Conservation (phyloP, 2,329 filamentous ascomycete genomes). For the Diaporthe sp. region DNA sequence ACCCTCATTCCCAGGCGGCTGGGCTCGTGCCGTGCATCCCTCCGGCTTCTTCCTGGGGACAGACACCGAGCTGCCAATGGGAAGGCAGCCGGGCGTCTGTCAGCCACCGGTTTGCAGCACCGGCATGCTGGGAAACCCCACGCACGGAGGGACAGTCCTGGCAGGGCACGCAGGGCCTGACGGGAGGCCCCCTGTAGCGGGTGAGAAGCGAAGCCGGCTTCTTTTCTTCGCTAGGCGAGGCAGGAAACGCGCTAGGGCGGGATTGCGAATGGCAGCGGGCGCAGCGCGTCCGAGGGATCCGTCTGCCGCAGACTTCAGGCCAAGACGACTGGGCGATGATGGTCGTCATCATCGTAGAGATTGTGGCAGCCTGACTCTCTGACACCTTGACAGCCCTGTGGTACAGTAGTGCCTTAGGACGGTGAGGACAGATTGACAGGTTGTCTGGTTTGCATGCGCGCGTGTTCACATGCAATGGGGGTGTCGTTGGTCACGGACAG, state of each 20-base stretch:
- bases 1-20: slow-evolving; percentile 13
- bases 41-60: slow-evolving; percentile 41
- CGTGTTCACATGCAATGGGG: neutral
- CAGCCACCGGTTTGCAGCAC: neutral
- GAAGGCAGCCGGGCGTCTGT: slow-evolving; percentile 19
- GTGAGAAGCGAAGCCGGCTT: slow-evolving; percentile 33
- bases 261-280: slow-evolving; percentile 6
- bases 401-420: neutral
- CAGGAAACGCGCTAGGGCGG: slow-evolving; percentile 21
- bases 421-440: slow-evolving; percentile 28
- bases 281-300: slow-evolving; percentile 31
- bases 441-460: too few relatives aligned
- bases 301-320: slow-evolving; percentile 25
- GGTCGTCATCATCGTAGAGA: slow-evolving; percentile 7
- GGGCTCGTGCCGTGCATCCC: slow-evolving; percentile 20
- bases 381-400: neutral
- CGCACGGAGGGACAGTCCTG: neutral
- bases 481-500: neutral
- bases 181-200: slow-evolving; percentile 3
- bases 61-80: slow-evolving; percentile 29
- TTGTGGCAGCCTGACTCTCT: slow-evolving; percentile 21
- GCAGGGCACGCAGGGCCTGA: neutral
- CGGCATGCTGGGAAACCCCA: slow-evolving; percentile 23
- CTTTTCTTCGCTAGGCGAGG: slow-evolving; percentile 35
- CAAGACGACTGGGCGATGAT: neutral